Evolutionary conservation across 2,329 filamentous ascomycete species (phyloP), one percentile per base, ranked within the genome.

Genomic region (Xylogone sp.): DNA sequence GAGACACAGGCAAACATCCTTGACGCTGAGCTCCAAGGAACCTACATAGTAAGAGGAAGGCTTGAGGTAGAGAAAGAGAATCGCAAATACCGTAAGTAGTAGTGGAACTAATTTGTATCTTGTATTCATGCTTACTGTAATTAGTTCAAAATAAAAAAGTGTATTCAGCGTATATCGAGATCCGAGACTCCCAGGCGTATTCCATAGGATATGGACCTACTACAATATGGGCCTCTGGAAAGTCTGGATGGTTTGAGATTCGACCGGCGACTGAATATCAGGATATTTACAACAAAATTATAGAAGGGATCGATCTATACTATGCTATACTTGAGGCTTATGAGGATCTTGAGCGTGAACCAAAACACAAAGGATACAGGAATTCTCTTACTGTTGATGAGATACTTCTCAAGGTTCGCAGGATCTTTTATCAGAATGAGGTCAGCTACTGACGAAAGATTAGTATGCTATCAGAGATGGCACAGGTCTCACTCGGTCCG

Each of bases 221-320:
- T 3, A 73, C 79, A n/a, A 71, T 88, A 24, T 90, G 87, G 87
- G 82, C 85, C 1, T 73, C 76, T 24, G 83, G 83, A 34, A 66
- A 73, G 49, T 78, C 83, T 12, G 86, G 85, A 43, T 90, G 86
- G 84, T 89, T 82, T 63, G 79, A 85, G 61, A 76, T 90, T 42
- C 72, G 72, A 27, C 85, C 87, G 1, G 71, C 78, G n/a, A 62
- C 71, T 9, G 65, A 69, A 2, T 91, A 88, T 64, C 68, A 70
- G 47, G 59, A 68, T 5, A 80, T 81, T 22, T 84, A 79, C 65
- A 68, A 76, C 24, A 72, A 76, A 45, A 87, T 87, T 75, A 74
- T 78, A 48, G 76, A 87, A 63, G 84, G 82, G 1, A 78, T 87
- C 12, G 73, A 75, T 8, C 68, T 88, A 19, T 79, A 89, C 58